Conservation (phyloP, 2,329 filamentous ascomycete genomes). For the Aspergillus eucalypticola region DNA sequence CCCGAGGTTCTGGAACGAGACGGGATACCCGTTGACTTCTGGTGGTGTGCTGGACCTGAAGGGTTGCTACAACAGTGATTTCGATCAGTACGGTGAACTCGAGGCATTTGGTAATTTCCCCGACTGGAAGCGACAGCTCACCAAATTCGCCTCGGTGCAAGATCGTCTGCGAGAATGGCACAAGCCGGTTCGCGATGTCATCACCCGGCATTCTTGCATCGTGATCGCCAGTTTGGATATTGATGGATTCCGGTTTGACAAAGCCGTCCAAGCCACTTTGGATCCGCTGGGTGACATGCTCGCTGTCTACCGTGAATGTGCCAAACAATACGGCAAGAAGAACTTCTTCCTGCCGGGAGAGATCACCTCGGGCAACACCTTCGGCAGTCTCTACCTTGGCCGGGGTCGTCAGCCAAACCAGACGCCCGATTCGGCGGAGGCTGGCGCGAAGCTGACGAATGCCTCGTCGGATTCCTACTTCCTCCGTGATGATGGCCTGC, state of each 20-base stretch:
- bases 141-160: conserved; percentile 66
- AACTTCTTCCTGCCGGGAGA: conserved; percentile 66
- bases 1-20: conserved; percentile 61
- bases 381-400: conserved; percentile 61
- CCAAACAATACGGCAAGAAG: conserved; percentile 55
- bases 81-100: conserved; percentile 65
- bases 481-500: conserved; percentile 52
- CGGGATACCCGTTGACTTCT: conserved; percentile 51
- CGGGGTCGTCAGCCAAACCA: conserved; percentile 59
- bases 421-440: conserved; percentile 46
- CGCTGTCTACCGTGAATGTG: conserved; percentile 57
- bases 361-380: conserved; percentile 61
- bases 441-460: conserved; percentile 51
- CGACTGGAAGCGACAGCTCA: conserved; percentile 62
- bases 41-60: conserved; percentile 49
- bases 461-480: conserved; percentile 47
- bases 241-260: conserved; percentile 66
- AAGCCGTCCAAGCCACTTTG: conserved; percentile 63
- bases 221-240: conserved; percentile 61
- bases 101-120: conserved; percentile 63
- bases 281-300: conserved; percentile 61
- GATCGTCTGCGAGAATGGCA: conserved; percentile 66
- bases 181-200: conserved; percentile 57
- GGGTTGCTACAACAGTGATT: conserved; percentile 63
- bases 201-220: conserved; percentile 64